phyloP scores from a whole-genome alignment of 192 early-diverging fungal genomes.

The Coemansia sp. region DNA sequence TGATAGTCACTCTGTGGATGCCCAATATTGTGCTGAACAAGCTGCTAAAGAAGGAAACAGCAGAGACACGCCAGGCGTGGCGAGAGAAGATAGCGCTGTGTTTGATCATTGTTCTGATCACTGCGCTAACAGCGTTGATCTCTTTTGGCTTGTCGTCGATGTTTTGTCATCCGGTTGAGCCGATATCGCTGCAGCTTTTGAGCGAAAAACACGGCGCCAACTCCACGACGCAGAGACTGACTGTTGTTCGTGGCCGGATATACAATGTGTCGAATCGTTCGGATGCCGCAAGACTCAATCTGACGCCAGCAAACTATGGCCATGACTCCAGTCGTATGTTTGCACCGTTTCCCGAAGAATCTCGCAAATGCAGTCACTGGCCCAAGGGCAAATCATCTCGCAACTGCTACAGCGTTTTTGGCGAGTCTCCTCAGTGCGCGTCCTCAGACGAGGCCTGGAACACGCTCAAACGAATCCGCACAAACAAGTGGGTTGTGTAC shows the following conservation, averaged over 20 bases:
- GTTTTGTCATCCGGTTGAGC: slow-evolving; percentile 43
- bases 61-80: slow-evolving; percentile 75
- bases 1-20: slow-evolving; percentile 71
- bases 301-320: slow-evolving; percentile 37
- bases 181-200: slow-evolving; percentile 27
- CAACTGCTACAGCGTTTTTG: slow-evolving; percentile 28
- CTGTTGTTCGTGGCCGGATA: slow-evolving; percentile 38
- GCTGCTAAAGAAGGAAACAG: slow-evolving; percentile 57
- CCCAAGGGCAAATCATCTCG: slow-evolving; percentile 35
- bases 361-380: slow-evolving; percentile 21
- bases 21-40: slow-evolving; percentile 58
- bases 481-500: slow-evolving; percentile 59
- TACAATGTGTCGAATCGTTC: slow-evolving; percentile 24
- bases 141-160: slow-evolving; percentile 33
- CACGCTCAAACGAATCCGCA: slow-evolving; percentile 22
- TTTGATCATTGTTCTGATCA: slow-evolving; percentile 67
- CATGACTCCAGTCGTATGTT: slow-evolving; percentile 56
- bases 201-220: slow-evolving; percentile 17
- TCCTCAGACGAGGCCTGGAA: slow-evolving; percentile 20
- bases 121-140: slow-evolving; percentile 27
- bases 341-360: slow-evolving; percentile 41
- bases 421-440: slow-evolving; percentile 22
- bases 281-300: slow-evolving; percentile 4
- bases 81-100: slow-evolving; percentile 80
- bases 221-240: slow-evolving; percentile 13